Evolutionary conservation across 2,329 filamentous ascomycete species (phyloP).

Genomic region (Diaporthe sp.): DNA sequence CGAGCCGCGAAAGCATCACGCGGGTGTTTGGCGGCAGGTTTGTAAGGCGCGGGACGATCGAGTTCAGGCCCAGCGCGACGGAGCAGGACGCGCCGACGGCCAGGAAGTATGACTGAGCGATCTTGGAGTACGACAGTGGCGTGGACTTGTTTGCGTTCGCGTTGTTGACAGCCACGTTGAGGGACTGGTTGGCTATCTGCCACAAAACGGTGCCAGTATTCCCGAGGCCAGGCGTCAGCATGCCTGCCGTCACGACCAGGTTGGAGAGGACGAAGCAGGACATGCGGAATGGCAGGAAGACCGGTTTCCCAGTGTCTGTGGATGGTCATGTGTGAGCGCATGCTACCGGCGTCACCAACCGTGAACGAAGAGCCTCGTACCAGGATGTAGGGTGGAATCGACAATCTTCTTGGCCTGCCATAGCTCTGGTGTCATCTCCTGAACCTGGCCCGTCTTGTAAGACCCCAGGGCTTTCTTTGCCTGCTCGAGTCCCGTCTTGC

Average conservation of each 20-base stretch:
- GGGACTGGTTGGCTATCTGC: constrained; percentile 96
- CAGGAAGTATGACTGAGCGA: constrained; percentile 90
- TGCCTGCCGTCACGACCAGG: constrained; percentile 92
- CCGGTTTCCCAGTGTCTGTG: constrained; percentile 89
- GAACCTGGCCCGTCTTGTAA: constrained; percentile 87
- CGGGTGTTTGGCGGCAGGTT: constrained; percentile 80
- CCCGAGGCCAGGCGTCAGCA: constrained; percentile 91
- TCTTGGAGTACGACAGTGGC: constrained; percentile 82
- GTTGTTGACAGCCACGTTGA: constrained; percentile 98
- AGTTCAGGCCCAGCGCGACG: constrained; percentile 92
- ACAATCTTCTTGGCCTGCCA: constrained; percentile 98
- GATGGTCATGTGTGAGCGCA: constrained; percentile 30
- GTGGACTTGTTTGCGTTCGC: constrained; percentile 99
- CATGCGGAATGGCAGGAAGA: constrained; percentile 97
- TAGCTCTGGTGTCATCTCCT: constrained; percentile 87
- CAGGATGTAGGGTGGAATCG: constrained; percentile 95
- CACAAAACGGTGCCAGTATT: constrained; percentile 89
- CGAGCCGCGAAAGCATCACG: constrained; percentile 84
- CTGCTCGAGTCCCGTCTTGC: constrained; percentile 81
- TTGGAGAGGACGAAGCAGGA: constrained; percentile 95
- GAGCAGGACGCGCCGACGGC: constrained; percentile 94
- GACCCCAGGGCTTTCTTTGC: constrained; percentile 84
- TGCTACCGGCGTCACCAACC: constrained; percentile 13
- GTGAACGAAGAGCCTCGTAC: constrained; percentile 61
- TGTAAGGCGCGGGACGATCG: constrained; percentile 87